Base-by-base conservation (phyloP, 768 basidiomycete species). In the Sporobolomyces roseus region DNA sequence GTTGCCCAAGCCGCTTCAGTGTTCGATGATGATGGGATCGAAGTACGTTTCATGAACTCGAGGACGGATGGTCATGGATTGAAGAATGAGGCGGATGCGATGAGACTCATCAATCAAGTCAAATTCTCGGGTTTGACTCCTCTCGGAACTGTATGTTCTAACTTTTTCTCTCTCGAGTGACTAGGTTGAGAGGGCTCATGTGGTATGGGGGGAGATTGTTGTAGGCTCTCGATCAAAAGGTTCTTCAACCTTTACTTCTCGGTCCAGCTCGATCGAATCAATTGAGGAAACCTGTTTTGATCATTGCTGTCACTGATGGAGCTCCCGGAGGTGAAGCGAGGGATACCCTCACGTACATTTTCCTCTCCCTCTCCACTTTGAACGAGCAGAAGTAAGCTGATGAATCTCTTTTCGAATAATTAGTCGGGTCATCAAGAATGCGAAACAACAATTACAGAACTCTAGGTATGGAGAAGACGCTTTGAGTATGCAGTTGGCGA, bases 251-350 rank as follows among this genome's bases (percentile, higher is more conserved):
- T 33, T 67, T 81, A 23, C 74, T 82, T 3, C 65, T 81, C 17
- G 78, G 77, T n/a, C 80, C 81, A 19, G 80, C 80, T 29, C 69
- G 76, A n/a, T 29, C 66, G 5, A 72, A 74, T 36, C 41, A 50
- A 19, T 72, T 82, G 19, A 74, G 78, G 60, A 82, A 82, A 77
- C 81, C 81, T 3, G 71, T 82, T 4, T 66, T 81, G 27, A 71
- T 81, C 63, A 79, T 82, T 53, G 60, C 68, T 38, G 74, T 78
- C 43, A 75, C 76, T 8, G 71, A 74, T 59, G 63, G 68, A 23
- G 58, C 50, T 10, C 68, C 68, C 14, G 68, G 58, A 23, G 68
- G 68, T 32, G 68, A 69, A 49, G 62, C 52, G 21, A 41, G 68
- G 8, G 25, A 61, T 33, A 60, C 51, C 19, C 23, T 69, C n/a